These are phyloP conservation scores for Clonostachys solani DNA, from an alignment of 2,329 filamentous ascomycete species.

Conservation along the genomic window DNA sequence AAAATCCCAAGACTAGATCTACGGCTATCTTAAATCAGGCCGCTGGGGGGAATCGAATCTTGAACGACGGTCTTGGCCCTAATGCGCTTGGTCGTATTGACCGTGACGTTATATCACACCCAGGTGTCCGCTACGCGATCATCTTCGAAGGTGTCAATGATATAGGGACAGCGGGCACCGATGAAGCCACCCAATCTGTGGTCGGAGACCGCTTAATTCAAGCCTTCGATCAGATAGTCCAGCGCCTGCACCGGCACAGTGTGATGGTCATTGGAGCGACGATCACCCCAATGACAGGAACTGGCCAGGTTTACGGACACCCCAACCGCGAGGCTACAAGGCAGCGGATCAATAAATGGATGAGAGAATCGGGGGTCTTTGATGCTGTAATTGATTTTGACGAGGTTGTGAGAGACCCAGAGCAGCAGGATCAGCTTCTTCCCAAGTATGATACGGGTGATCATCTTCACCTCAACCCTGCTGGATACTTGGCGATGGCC, in stretches of 20 bases:
- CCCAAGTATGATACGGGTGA: slow-evolving; percentile 50
- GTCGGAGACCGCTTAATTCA: slow-evolving; percentile 43
- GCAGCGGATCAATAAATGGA: slow-evolving; percentile 53
- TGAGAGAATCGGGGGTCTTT: slow-evolving; percentile 47
- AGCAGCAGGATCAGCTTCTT: slow-evolving; percentile 32
- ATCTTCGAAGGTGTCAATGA: slow-evolving; percentile 63
- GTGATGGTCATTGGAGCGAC: slow-evolving; percentile 56
- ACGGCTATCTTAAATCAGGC: slow-evolving; percentile 56
- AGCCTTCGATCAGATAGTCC: slow-evolving; percentile 52
- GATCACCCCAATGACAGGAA: slow-evolving; percentile 34
- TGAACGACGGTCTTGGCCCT: slow-evolving; percentile 55
- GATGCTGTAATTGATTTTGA: slow-evolving; percentile 63
- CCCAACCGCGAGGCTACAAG: slow-evolving; percentile 48
- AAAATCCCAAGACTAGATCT: slow-evolving; percentile 22
- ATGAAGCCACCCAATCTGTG: slow-evolving; percentile 31
- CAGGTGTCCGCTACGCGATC: slow-evolving; percentile 49
- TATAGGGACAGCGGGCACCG: slow-evolving; percentile 46
- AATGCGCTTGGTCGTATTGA: slow-evolving; percentile 52
- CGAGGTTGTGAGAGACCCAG: slow-evolving; percentile 40
- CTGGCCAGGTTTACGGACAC: slow-evolving; percentile 45
- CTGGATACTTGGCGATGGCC: slow-evolving; percentile 52
- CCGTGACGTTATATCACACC: slow-evolving; percentile 54
- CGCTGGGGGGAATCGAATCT: slow-evolving; percentile 58
- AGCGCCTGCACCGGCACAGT: slow-evolving; percentile 43
- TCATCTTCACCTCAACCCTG: slow-evolving; percentile 53